Evolutionary conservation across 345 rosid genomes (phyloP).

Genomic region (Xanthoceras sorbifolium): DNA sequence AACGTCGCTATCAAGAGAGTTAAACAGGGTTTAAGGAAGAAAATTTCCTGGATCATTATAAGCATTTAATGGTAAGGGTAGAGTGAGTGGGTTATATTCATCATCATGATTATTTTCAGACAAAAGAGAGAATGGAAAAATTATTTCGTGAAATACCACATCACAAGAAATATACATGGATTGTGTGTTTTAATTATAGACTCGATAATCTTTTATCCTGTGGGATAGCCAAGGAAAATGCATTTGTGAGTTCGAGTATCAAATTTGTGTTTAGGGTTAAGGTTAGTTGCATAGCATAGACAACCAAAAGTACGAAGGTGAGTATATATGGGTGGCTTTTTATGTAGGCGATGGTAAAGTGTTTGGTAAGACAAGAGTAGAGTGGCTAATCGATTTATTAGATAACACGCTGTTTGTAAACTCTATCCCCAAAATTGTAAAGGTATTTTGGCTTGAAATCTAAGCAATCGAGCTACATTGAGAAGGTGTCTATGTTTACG

Average conservation of each 20-base stretch:
- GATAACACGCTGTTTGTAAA: too few relatives aligned
- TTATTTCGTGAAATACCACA: not conserved
- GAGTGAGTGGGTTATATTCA: too few relatives aligned
- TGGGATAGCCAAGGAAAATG: conserved; percentile 1
- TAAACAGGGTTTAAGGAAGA: too few relatives aligned
- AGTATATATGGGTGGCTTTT: not conserved
- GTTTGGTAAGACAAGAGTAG: not conserved
- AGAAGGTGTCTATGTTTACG: conserved; percentile 10
- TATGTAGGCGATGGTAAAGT: not conserved
- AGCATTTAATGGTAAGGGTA: not conserved
- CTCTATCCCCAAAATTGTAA: too few relatives aligned
- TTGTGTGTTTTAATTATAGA: not conserved
- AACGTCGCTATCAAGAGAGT: too few relatives aligned
- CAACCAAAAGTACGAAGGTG: not conserved
- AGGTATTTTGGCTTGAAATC: too few relatives aligned
- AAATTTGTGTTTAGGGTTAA: not conserved
- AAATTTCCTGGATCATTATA: too few relatives aligned
- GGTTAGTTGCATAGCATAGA: not conserved
- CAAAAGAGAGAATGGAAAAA: not conserved
- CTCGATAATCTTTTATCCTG: not conserved
- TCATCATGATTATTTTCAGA: not conserved
- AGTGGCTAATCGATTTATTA: too few relatives aligned
- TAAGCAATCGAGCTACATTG: too few relatives aligned
- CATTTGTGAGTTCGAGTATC: not conserved
- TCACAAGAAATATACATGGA: not conserved